Conservation (phyloP, 805 yeast genomes). For the Metschnikowia orientalis region DNA sequence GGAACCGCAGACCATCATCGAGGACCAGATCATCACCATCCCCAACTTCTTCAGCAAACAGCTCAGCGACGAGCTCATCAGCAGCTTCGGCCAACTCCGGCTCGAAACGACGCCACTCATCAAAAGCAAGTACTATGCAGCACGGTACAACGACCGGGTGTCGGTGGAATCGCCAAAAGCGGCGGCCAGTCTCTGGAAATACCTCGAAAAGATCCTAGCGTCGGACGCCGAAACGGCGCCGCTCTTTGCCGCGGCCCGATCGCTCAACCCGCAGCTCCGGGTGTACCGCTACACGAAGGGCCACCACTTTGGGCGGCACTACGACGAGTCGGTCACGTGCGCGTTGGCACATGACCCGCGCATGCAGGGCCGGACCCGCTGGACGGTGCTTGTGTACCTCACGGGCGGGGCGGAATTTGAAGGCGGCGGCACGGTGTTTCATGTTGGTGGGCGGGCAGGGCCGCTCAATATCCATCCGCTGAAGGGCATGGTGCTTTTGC, state of each 20-base stretch:
- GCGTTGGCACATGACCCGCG: constrained; percentile 22
- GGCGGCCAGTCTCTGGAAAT: constrained; percentile 39
- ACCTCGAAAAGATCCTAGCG: constrained; percentile 31
- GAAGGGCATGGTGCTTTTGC: constrained; percentile 55
- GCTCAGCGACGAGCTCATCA: constrained; percentile 38
- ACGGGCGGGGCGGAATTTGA: constrained; percentile 51
- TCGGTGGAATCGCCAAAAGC: constrained; percentile 38
- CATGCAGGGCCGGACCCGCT: constrained; percentile 41
- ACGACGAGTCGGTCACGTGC: constrained; percentile 51
- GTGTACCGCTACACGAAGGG: constrained; percentile 53
- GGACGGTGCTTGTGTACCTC: constrained; percentile 58
- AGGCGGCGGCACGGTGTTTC: constrained; percentile 61
- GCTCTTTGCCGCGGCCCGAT: constrained; percentile 38
- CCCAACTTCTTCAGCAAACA: constrained; percentile 34
- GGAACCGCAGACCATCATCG: constrained; percentile 21
- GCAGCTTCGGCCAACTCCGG: constrained; percentile 20
- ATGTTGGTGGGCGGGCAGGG: constrained; percentile 25
- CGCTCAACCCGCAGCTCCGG: constrained; percentile 53
- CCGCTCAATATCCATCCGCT: constrained; percentile 42
- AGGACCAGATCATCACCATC: constrained; percentile 39
- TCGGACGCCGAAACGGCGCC: constrained; percentile 21
- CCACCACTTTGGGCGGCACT: constrained; percentile 57
- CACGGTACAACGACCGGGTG: constrained; percentile 52
- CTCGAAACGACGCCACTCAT: constrained; percentile 47
- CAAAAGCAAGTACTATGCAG: constrained; percentile 51